Evolutionary conservation across 164 flowering plant genomes (phyloP).

Genomic region (Sextonia rubra): DNA sequence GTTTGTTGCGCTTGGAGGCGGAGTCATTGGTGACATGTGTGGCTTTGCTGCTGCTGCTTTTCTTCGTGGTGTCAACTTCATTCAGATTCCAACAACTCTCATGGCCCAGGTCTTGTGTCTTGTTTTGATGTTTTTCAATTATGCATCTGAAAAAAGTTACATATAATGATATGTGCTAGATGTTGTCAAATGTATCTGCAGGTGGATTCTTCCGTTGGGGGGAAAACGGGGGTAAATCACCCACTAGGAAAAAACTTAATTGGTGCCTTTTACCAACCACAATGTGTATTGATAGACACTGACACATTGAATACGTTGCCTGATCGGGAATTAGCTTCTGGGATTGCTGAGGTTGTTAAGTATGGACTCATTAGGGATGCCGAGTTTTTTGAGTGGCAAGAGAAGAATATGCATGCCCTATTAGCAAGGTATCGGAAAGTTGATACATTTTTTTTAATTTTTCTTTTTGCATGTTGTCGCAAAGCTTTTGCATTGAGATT

Average conservation of each 20-base stretch:
- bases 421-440: conserved; percentile 56
- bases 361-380: conserved; percentile 98
- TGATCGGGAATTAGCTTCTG: conserved; percentile 91
- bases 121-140: neutral
- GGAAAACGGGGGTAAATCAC: conserved; percentile 97
- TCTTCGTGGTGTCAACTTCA: conserved; percentile 95
- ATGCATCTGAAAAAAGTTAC: too few relatives aligned
- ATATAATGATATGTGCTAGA: neutral
- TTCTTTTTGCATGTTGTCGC: neutral
- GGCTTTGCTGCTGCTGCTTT: conserved; percentile 95
- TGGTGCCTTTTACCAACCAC: conserved; percentile 99
- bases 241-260: conserved; percentile 89
- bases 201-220: conserved; percentile 99
- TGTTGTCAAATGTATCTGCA: conserved; percentile 16
- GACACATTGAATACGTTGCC: conserved; percentile 90
- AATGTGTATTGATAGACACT: conserved; percentile 91
- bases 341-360: conserved; percentile 87
- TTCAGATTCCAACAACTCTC: conserved; percentile 98
- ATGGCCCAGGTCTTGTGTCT: conserved; percentile 80
- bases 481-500: neutral
- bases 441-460: neutral
- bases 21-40: conserved; percentile 99
- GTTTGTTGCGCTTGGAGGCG: conserved; percentile 99
- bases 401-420: conserved; percentile 73
- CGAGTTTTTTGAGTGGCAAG: conserved; percentile 95